phyloP scores from a whole-genome alignment of 108 stramenopile genomes.

The Cylindrotheca fusiformis region DNA sequence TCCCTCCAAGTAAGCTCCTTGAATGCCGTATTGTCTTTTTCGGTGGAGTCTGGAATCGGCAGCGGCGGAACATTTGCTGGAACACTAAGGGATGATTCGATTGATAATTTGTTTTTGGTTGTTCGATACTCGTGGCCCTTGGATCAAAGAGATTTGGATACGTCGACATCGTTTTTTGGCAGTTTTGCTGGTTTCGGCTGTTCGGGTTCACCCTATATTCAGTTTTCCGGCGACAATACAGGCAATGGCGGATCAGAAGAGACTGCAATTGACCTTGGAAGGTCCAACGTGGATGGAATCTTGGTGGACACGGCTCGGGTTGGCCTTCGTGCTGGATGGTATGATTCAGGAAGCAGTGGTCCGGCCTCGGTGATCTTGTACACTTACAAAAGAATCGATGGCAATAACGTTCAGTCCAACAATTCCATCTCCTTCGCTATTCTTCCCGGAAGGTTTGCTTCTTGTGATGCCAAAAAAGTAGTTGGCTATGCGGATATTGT shows the following conservation, averaged over 20 bases:
- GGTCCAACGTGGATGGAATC: background rate
- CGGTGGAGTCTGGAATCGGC: background rate
- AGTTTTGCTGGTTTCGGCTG: background rate
- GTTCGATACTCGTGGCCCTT: background rate
- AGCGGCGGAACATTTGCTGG: background rate
- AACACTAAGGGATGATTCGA: background rate
- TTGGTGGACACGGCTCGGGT: background rate
- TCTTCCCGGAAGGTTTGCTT: too few species aligned
- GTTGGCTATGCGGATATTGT: too few species aligned
- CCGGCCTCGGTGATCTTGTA: background rate
- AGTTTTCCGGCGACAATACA: background rate
- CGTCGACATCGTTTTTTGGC: background rate
- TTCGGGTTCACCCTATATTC: background rate
- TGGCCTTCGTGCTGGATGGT: background rate
- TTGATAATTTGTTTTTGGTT: background rate
- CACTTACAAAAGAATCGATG: too few species aligned
- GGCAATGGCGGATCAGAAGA: background rate
- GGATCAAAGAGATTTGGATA: background rate
- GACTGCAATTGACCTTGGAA: background rate
- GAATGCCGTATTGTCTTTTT: background rate
- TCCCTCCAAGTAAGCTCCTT: background rate
- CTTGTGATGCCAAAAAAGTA: too few species aligned
- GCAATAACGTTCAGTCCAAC: too few species aligned
- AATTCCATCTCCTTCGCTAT: too few species aligned
- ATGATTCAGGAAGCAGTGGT: background rate